These are phyloP conservation scores for Hanseniaspora jakobsenii DNA, from an alignment of 805 yeast genomes.

Conservation along the genomic window DNA sequence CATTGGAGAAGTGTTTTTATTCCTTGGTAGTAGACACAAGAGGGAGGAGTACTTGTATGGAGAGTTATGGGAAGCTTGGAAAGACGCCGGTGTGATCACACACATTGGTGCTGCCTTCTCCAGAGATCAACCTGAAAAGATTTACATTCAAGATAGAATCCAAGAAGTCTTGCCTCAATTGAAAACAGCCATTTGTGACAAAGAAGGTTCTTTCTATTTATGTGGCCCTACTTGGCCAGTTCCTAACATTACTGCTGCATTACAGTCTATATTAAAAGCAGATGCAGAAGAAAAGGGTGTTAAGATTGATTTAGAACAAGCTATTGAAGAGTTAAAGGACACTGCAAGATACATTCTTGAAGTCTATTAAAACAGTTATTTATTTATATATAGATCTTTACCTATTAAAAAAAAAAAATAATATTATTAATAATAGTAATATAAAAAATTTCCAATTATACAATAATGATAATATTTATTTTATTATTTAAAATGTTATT, in stretches of 20 bases:
- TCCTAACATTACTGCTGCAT: slow-evolving; percentile 84
- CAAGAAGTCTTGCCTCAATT: slow-evolving; percentile 61
- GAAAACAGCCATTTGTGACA: slow-evolving; percentile 62
- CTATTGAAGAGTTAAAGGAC: slow-evolving; percentile 88
- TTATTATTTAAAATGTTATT: too few species aligned
- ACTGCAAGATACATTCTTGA: slow-evolving; percentile 83
- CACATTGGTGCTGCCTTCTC: slow-evolving; percentile 97
- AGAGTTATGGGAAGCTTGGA: slow-evolving; percentile 93
- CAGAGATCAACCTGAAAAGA: slow-evolving; percentile 90
- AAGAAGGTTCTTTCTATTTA: slow-evolving; percentile 82
- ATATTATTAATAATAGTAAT: too few species aligned
- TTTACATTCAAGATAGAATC: slow-evolving; percentile 89
- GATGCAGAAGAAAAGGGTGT: slow-evolving; percentile 62
- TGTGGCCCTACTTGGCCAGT: slow-evolving; percentile 99
- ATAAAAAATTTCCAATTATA: too few species aligned
- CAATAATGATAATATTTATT: too few species aligned
- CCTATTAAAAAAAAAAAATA: too few species aligned
- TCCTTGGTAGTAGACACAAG: slow-evolving; percentile 88
- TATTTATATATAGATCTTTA: slow-evolving; percentile 2
- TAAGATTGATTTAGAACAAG: slow-evolving; percentile 59
- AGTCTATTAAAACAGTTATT: slow-evolving; percentile 47
- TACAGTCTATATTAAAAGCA: slow-evolving; percentile 61
- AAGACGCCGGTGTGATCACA: slow-evolving; percentile 81
- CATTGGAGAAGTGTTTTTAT: slow-evolving; percentile 79
- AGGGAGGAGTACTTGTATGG: slow-evolving; percentile 92